Conservation (phyloP, 345 rosid genomes). For the Acer campestre region DNA sequence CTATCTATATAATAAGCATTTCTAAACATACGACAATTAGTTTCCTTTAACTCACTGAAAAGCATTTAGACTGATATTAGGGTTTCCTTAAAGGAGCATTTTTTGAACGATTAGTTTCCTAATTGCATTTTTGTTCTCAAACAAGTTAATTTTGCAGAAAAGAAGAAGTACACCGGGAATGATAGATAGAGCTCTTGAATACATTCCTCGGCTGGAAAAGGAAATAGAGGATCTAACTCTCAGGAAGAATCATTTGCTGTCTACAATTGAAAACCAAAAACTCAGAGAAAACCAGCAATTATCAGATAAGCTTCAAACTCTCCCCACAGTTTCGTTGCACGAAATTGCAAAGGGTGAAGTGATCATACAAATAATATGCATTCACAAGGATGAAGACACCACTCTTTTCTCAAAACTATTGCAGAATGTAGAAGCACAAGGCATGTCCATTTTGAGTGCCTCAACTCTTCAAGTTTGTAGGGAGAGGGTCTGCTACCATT, state of each 20-base stretch:
- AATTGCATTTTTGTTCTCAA: no score
- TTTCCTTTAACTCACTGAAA: no score
- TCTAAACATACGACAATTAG: no score
- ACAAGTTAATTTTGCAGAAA: slow-evolving; percentile 24
- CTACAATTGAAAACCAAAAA: slow-evolving; percentile 6
- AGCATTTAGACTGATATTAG: no score
- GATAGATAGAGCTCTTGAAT: slow-evolving; percentile 33
- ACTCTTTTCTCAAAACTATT: slow-evolving; percentile 23
- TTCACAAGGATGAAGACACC: background rate
- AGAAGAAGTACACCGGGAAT: slow-evolving; percentile 29
- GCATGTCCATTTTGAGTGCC: slow-evolving; percentile 24
- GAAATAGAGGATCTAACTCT: slow-evolving; percentile 33
- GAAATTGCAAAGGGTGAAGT: slow-evolving; percentile 33
- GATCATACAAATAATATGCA: slow-evolving; percentile 29
- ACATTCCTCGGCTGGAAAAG: slow-evolving; percentile 37
- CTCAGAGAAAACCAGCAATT: background rate
- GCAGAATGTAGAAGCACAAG: slow-evolving; percentile 35
- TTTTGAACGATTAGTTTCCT: no score
- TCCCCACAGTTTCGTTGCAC: slow-evolving; percentile 26
- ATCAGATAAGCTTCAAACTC: background rate
- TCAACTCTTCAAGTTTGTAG: slow-evolving; percentile 30
- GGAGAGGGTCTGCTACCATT: slow-evolving; percentile 29
- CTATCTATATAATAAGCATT: no score
- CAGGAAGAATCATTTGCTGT: slow-evolving; percentile 29
- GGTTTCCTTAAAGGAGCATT: no score